phyloP scores from a whole-genome alignment of 2,329 filamentous ascomycete species.

The Talaromyces atroroseus region DNA sequence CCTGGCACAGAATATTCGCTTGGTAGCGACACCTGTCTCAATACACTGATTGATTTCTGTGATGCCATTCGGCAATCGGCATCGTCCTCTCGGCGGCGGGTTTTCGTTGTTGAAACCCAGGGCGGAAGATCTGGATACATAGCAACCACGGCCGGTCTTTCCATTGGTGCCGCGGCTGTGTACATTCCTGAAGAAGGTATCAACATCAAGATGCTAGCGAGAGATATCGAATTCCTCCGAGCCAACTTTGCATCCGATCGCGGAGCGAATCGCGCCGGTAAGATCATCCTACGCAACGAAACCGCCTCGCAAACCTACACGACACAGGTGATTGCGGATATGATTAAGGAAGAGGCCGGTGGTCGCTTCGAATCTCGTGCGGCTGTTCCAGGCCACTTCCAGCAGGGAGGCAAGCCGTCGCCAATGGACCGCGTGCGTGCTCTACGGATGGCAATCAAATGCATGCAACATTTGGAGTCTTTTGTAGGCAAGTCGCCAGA shows the following conservation, averaged over 20 bases:
- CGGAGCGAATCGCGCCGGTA: slow-evolving; percentile 82
- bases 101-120: slow-evolving; percentile 98
- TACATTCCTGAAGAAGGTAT: slow-evolving; percentile 98
- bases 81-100: slow-evolving; percentile 82
- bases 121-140: slow-evolving; percentile 92
- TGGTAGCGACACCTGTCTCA: slow-evolving; percentile 92
- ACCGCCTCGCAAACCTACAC: slow-evolving; percentile 85
- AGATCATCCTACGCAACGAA: slow-evolving; percentile 95
- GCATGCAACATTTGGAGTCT: slow-evolving; percentile 81
- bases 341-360: slow-evolving; percentile 88
- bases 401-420: slow-evolving; percentile 87
- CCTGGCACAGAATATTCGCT: slow-evolving; percentile 96
- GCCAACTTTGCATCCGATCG: slow-evolving; percentile 78
- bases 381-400: slow-evolving; percentile 87
- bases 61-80: slow-evolving; percentile 97
- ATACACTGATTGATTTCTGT: slow-evolving; percentile 90
- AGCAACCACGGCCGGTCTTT: slow-evolving; percentile 80
- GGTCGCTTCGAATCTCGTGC: slow-evolving; percentile 89
- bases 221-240: slow-evolving; percentile 84
- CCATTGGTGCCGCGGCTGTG: slow-evolving; percentile 86
- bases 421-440: slow-evolving; percentile 95
- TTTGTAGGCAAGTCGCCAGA: slow-evolving; percentile 62
- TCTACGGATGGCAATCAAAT: slow-evolving; percentile 86
- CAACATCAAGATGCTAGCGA: slow-evolving; percentile 83
- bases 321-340: slow-evolving; percentile 88